Evolutionary conservation across 2,329 filamentous ascomycete genomes (phyloP), one percentile per base, ranked within the genome.

Genomic region (Ophiostoma himal-ulmi): DNA sequence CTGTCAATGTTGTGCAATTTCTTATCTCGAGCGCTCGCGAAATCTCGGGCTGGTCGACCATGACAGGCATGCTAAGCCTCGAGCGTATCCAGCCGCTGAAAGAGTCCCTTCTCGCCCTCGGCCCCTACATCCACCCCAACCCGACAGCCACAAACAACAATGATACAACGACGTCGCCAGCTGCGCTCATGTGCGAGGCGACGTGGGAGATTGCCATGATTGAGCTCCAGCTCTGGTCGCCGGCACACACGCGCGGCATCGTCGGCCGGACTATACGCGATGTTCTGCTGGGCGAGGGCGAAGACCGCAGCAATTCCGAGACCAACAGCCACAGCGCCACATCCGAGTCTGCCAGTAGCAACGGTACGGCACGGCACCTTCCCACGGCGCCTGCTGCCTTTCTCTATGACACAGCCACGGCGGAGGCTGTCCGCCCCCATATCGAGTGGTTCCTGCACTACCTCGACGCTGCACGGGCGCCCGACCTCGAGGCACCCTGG

Each of bases 151-250:
- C 41, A 14, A 39, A 66, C 13, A 69, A 69, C 34, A 71, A 72
- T 67, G 22, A 74, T 7, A 66, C 62, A 3, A 37, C 62, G 11
- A 36, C 62, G 1, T 66, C 62, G 30, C 62, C 62, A 1, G 62
- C 62, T 20, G 62, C 74, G 3, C 70, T 77, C 3, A 68, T 71
- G 64, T 78, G 76, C 67, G 75, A 78, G 17, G 80, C 80, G 13
- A 80, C 78, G 6, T 82, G 80, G 80, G 75, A 80, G 62, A 80
- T 76, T 8, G 80, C 79, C 48, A 81, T 81, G 80, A 77, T 82
- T 26, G 80, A 81, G 69, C 74, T 81, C 5, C 79, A 80, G 67
- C 76, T 81, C 54, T 81, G 80, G 80, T 81, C 80, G 0, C 78
- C 79, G 2, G 76, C 78, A 2, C 80, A 82, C 69, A 81, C 79